Percentiles rank a stretch among this genome's conserved stretches.
These are phyloP conservation scores for Boletus insuetus DNA, from an alignment of 768 basidiomycete genomes.

Conservation along the genomic window DNA sequence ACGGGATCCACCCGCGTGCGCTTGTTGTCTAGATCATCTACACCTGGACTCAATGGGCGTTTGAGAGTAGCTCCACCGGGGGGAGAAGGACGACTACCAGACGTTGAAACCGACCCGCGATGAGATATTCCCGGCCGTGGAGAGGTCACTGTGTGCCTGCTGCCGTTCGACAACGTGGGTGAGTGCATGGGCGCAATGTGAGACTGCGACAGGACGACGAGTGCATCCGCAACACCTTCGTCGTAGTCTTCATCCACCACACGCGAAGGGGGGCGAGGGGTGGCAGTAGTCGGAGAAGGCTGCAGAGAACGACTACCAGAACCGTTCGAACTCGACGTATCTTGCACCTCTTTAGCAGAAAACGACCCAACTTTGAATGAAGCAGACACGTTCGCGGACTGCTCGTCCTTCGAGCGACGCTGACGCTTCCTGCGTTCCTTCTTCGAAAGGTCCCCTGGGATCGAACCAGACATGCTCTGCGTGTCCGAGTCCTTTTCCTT, in stretches of 20 bases:
- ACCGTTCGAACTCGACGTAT: slow-evolving; percentile 62
- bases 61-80: slow-evolving; percentile 53
- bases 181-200: slow-evolving; percentile 42
- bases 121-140: slow-evolving; percentile 49
- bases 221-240: slow-evolving; percentile 82
- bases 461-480: slow-evolving; percentile 29
- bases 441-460: slow-evolving; percentile 45
- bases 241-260: slow-evolving; percentile 92
- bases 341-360: slow-evolving; percentile 51
- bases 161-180: slow-evolving; percentile 57
- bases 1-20: slow-evolving; percentile 57
- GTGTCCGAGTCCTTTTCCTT: slow-evolving; percentile 51
- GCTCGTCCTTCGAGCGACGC: slow-evolving; percentile 44
- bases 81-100: slow-evolving; percentile 63
- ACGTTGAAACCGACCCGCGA: slow-evolving; percentile 67
- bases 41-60: slow-evolving; percentile 64
- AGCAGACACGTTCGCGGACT: slow-evolving; percentile 30
- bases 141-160: slow-evolving; percentile 47
- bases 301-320: slow-evolving; percentile 63
- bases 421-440: slow-evolving; percentile 55
- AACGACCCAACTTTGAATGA: slow-evolving; percentile 33
- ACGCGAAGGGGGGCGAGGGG: slow-evolving; percentile 60
- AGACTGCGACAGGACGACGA: slow-evolving; percentile 65
- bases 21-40: slow-evolving; percentile 61
- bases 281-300: slow-evolving; percentile 66